These are phyloP conservation scores for Elaeis oleifera DNA, from an alignment of 202 grass and related monocot genomes.

Conservation along the genomic window DNA sequence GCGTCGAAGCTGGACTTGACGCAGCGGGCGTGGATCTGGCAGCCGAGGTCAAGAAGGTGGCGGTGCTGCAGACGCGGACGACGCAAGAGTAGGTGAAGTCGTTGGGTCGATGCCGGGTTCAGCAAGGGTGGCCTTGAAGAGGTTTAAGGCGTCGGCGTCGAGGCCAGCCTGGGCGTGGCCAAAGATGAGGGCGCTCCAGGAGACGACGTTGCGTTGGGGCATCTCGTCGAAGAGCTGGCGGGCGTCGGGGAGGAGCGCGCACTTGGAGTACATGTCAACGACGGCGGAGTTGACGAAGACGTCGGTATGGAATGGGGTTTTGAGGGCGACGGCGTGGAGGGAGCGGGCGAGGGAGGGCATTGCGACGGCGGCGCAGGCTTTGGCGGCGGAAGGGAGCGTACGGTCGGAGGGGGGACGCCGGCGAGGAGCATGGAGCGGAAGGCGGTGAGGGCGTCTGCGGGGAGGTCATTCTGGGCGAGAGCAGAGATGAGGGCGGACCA, in stretches of 20 bases:
- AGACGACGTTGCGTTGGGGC: conserved; percentile 78
- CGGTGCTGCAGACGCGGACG: conserved; percentile 51
- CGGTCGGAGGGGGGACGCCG: conserved; percentile 54
- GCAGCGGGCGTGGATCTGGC: conserved; percentile 55
- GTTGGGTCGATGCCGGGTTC: conserved; percentile 46
- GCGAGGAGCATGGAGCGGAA: conserved; percentile 62
- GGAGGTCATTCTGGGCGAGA: conserved; percentile 54
- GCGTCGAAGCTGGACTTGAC: conserved; percentile 49
- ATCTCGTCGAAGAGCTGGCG: conserved; percentile 60
- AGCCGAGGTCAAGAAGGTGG: conserved; percentile 61
- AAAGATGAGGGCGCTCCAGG: conserved; percentile 73
- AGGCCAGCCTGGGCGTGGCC: conserved; percentile 57
- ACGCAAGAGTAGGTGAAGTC: conserved; percentile 78
- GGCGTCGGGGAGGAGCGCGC: conserved; percentile 37
- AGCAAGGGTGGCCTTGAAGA: conserved; percentile 50
- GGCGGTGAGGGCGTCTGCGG: conserved; percentile 32
- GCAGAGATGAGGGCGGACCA: conserved; percentile 71
- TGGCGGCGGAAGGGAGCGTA: conserved; percentile 58
- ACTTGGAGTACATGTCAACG: conserved; percentile 77
- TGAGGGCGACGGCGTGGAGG: conserved; percentile 60
- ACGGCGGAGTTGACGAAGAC: conserved; percentile 69
- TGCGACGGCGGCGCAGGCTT: conserved; percentile 30
- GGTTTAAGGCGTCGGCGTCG: conserved; percentile 27
- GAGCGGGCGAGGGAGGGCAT: conserved; percentile 33
- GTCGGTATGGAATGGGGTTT: conserved; percentile 47